These are phyloP conservation scores for sweet orange (Citrus sinensis) DNA, from an alignment of 345 rosid species.

Conservation along the genomic window DVS_A1.0 CM039164.1:26790001-26790500, in stretches of 20 bases:
- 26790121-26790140: not conserved
- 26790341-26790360: constrained; percentile 12
- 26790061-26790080: constrained; percentile 36
- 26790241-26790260: not conserved
- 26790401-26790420: constrained; percentile 16
- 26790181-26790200: constrained; percentile 11
- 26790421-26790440: constrained; percentile 25
- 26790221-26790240: not conserved
- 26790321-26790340: constrained; percentile 27
- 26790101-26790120: constrained; percentile 8
- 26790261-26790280: constrained; percentile 31
- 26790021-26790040: constrained; percentile 41
- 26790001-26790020: not conserved
- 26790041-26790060: constrained; percentile 27
- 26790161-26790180: not conserved
- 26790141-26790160: not conserved
- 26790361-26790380: constrained; percentile 24
- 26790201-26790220: not conserved
- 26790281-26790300: constrained; percentile 19
- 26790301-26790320: constrained; percentile 20
- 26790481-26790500: constrained; percentile 39
- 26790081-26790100: constrained; percentile 11
- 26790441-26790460: constrained; percentile 22
- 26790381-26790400: constrained; percentile 33
- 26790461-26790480: constrained; percentile 28